Evolutionary conservation across 352 stramenopile genomes (phyloP), one percentile per base, ranked within the genome.

Genomic region (Pythium sukuiense): DNA sequence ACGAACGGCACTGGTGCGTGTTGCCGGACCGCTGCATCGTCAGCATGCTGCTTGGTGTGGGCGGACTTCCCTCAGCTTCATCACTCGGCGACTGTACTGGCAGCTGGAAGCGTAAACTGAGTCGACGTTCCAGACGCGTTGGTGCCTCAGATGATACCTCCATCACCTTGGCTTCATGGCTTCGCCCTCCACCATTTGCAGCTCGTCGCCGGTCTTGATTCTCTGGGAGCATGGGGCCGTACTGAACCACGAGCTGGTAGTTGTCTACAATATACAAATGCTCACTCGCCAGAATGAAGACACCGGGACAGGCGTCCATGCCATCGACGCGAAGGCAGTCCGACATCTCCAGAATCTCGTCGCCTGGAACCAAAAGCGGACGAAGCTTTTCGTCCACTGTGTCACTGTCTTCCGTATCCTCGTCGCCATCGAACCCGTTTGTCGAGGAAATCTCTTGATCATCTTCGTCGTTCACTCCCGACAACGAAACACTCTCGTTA

Each of bases 231-330:
- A 57, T 20, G 3, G 66, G 66, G 35, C 66, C 66, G 39, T 73
- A 69, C 26, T 68, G 66, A 9, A 68, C 14, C 14, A 64, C 59
- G 7, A 71, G 72, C 52, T 89, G 80, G 45, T 90, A 90, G 56
- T 90, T 89, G 61, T 92, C 83, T 8, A 92, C 67, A 32, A 90
- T 90, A 59, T 92, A 92, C 26, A 85, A 63, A 49, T 90, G 75
- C 39, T 87, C 74, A 39, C 76, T 89, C 69, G 81, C 87, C 0
- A 92, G 27, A 27, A 92, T 70, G 50, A 92, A 89, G 4, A 92
- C 79, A 0, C 83, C 82, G 3, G 83, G 83, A 55, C 80, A 90
- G 18, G 82, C 87, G 69, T 90, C 83, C 80, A 90, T 88, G n/a
- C 83, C 83, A 37, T 92, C 83, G 46, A 92, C 82, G 27, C 83